phyloP scores from a whole-genome alignment of 1,284 basidiomycete species.

The Austroboletus rostrupii region DNA sequence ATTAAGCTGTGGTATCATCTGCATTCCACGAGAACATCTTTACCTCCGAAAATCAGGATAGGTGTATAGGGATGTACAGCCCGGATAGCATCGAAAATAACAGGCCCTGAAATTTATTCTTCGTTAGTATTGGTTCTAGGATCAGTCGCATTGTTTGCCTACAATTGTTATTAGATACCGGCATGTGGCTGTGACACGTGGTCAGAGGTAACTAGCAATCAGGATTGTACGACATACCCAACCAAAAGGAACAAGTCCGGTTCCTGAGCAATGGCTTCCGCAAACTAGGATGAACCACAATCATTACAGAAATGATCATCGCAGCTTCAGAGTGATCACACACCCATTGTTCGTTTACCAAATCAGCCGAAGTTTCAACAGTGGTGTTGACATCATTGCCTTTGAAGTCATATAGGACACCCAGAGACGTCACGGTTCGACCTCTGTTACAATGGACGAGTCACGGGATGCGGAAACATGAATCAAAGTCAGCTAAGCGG shows the following conservation, averaged over 20 bases:
- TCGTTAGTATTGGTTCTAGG: not conserved
- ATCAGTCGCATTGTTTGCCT: conserved; percentile 2
- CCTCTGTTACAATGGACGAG: conserved; percentile 41
- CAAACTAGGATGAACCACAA: conserved; percentile 47
- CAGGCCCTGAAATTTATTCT: conserved; percentile 44
- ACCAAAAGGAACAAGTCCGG: conserved; percentile 78
- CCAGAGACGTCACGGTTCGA: conserved; percentile 71
- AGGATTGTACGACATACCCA: conserved; percentile 41
- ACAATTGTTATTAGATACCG: conserved; percentile 62
- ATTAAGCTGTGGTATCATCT: not conserved
- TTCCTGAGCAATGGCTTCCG: conserved; percentile 74
- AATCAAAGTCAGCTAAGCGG: no score
- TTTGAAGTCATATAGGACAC: conserved; percentile 74
- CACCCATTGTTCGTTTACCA: conserved; percentile 76
- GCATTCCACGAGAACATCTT: not conserved
- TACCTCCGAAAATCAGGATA: conserved; percentile 75
- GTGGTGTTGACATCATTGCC: conserved; percentile 65
- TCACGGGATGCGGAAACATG: not conserved
- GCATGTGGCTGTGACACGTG: conserved; percentile 56
- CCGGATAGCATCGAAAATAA: conserved; percentile 73
- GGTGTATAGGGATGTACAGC: conserved; percentile 69
- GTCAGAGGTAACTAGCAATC: not conserved
- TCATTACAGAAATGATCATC: not conserved
- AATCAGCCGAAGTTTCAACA: conserved; percentile 66
- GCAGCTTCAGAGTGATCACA: conserved; percentile 7